phyloP scores from a whole-genome alignment of 2,329 filamentous ascomycete species.

The Dactylellina sp. region DNA sequence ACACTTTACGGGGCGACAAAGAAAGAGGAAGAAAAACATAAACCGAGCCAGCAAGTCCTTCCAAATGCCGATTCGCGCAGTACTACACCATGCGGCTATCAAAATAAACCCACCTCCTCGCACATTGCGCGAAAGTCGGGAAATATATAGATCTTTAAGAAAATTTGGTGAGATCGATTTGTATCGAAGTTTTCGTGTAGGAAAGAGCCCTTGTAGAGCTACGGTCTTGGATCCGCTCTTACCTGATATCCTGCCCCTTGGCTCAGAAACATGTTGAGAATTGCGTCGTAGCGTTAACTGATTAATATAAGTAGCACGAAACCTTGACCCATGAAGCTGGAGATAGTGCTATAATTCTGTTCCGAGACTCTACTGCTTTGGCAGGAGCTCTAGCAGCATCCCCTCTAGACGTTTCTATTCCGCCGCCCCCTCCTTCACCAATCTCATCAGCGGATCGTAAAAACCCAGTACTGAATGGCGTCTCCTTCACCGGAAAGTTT shows the following conservation, averaged over 20 bases:
- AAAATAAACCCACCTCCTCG: conserved; percentile 47
- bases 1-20: too few species aligned
- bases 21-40: too few species aligned
- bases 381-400: conserved; percentile 31
- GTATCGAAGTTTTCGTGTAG: conserved; percentile 44
- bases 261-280: too few species aligned
- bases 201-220: conserved; percentile 8
- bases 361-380: conserved; percentile 29
- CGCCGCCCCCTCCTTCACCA: conserved; percentile 24
- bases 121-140: conserved; percentile 36
- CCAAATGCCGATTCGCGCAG: conserved; percentile 25
- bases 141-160: conserved; percentile 37
- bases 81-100: conserved; percentile 37
- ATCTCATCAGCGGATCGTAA: conserved; percentile 11
- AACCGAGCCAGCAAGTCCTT: background rate
- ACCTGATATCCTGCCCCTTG: too few species aligned
- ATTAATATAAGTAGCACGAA: conserved; percentile 23
- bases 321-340: conserved; percentile 33
- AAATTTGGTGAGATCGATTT: conserved; percentile 53
- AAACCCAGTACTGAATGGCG: background rate
- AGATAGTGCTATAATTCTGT: conserved; percentile 45
- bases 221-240: background rate
- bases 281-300: too few species aligned
- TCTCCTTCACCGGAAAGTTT: conserved; percentile 6
- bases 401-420: conserved; percentile 29